Conservation (phyloP, 768 basidiomycete species). For the Hygrophoropsis aurantiaca region DNA sequence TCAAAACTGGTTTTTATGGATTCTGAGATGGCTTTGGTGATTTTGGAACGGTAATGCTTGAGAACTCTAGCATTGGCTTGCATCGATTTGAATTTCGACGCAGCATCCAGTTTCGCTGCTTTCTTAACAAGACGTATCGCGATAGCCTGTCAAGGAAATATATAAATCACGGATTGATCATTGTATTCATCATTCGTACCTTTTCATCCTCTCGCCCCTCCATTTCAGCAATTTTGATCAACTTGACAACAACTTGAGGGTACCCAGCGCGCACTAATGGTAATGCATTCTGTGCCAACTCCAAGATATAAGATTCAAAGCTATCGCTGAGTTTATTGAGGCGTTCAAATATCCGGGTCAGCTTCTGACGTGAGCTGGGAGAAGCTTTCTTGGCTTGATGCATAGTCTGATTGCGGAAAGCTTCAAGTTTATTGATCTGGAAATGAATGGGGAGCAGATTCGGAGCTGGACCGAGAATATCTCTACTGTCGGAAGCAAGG, state of each 20-base stretch:
- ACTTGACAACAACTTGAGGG: slow-evolving; percentile 83
- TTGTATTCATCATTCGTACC: slow-evolving; percentile 39
- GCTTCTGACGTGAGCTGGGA: slow-evolving; percentile 61
- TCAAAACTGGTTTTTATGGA: slow-evolving; percentile 76
- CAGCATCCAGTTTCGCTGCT: slow-evolving; percentile 87
- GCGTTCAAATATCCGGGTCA: slow-evolving; percentile 81
- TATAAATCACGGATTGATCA: neutral
- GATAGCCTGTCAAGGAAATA: slow-evolving; percentile 63
- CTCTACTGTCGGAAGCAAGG: slow-evolving; percentile 69
- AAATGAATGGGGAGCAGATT: slow-evolving; percentile 90
- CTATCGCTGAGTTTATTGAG: slow-evolving; percentile 75
- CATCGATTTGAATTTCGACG: slow-evolving; percentile 91
- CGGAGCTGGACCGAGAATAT: slow-evolving; percentile 83
- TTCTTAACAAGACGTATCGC: slow-evolving; percentile 94
- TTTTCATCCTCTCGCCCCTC: slow-evolving; percentile 96
- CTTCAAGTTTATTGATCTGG: slow-evolving; percentile 88
- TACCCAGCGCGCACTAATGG: slow-evolving; percentile 78
- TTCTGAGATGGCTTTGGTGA: slow-evolving; percentile 75
- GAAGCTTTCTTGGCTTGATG: slow-evolving; percentile 89
- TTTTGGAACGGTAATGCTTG: slow-evolving; percentile 93
- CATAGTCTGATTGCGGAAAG: slow-evolving; percentile 92
- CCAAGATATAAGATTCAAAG: slow-evolving; percentile 85
- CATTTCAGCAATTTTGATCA: slow-evolving; percentile 91
- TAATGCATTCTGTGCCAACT: slow-evolving; percentile 74
- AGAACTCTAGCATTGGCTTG: slow-evolving; percentile 90